Conservation (phyloP, 2,329 filamentous ascomycete genomes). For the Fusarium penzigii region DNA sequence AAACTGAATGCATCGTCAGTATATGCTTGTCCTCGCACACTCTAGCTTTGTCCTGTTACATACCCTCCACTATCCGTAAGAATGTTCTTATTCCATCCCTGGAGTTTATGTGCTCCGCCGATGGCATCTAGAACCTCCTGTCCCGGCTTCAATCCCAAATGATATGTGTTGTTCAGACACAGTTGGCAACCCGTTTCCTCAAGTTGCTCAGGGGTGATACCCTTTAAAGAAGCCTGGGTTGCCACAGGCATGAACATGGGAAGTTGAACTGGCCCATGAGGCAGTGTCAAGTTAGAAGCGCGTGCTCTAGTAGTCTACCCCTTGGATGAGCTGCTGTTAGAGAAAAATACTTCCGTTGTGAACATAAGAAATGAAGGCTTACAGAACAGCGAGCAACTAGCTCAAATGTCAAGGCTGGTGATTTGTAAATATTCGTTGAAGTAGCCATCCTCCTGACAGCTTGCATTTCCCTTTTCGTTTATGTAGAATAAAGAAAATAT, state of each 20-base stretch:
- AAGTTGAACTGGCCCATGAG: constrained; percentile 86
- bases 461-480: constrained; percentile 30
- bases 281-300: constrained; percentile 82
- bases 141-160: constrained; percentile 91
- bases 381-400: constrained; percentile 79
- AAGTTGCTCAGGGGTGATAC: constrained; percentile 87
- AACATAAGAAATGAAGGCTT: constrained; percentile 37
- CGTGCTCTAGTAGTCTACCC: constrained; percentile 87
- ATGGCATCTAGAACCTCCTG: constrained; percentile 84
- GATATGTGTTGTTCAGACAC: constrained; percentile 98
- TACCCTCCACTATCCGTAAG: constrained; percentile 79
- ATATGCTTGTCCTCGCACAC: neutral
- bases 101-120: constrained; percentile 90
- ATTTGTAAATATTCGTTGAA: constrained; percentile 50
- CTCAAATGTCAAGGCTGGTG: constrained; percentile 75
- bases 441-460: constrained; percentile 48
- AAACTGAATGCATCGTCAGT: constrained; percentile 62
- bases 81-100: constrained; percentile 95
- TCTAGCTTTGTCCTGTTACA: constrained; percentile 16
- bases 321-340: constrained; percentile 21
- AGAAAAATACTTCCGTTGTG: neutral
- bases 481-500: constrained; percentile 1
- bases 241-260: constrained; percentile 99
- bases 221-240: constrained; percentile 94
- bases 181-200: constrained; percentile 86